Conservation (phyloP, 106 monocot genomes). For the Dioscorea dumetorum region DNA sequence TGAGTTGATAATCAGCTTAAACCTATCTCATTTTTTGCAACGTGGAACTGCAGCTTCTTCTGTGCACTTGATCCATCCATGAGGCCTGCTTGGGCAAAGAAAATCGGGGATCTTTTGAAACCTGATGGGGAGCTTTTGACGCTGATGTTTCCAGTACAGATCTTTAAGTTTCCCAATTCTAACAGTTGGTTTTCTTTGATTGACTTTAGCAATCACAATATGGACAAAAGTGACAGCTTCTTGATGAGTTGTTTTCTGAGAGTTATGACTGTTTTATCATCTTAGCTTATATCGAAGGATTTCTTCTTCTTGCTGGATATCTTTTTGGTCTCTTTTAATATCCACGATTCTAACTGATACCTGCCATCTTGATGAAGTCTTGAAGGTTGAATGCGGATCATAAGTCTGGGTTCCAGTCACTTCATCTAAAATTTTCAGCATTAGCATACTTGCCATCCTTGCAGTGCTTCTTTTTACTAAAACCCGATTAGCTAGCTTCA, state of each 20-base stretch:
- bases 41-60: constrained; percentile 51
- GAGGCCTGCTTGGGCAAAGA: constrained; percentile 73
- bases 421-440: no score
- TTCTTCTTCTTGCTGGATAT: background rate
- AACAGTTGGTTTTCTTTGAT: background rate
- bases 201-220: no score
- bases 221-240: no score
- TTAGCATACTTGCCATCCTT: no score
- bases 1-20: background rate
- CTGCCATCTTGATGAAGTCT: no score
- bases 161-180: background rate
- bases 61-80: constrained; percentile 76
- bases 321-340: background rate
- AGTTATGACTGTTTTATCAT: background rate
- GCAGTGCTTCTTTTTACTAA: no score
- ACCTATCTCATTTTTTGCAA: no score
- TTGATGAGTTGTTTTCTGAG: no score
- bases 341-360: background rate
- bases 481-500: background rate
- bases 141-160: constrained; percentile 56
- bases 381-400: no score
- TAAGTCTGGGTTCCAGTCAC: no score
- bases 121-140: constrained; percentile 85
- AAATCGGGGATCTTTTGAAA: constrained; percentile 50
- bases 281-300: background rate